phyloP scores from a whole-genome alignment of 495 filamentous ascomycete species.

The Penicillium silybi region DNA sequence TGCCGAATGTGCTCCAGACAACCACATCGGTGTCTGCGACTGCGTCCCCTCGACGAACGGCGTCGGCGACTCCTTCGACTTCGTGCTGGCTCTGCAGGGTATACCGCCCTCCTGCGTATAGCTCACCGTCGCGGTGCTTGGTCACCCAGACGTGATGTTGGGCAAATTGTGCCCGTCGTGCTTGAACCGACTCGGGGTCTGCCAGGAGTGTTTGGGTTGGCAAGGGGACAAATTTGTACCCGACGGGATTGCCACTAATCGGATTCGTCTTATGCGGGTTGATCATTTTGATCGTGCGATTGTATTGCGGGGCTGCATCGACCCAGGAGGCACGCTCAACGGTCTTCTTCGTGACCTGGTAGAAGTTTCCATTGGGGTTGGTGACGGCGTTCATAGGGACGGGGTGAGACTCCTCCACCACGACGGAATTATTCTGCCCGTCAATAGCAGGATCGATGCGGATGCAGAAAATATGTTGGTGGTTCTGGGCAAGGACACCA shows the following conservation, averaged over 20 bases:
- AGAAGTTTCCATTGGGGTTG: slow-evolving; percentile 83
- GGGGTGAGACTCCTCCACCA: slow-evolving; percentile 68
- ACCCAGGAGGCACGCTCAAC: slow-evolving; percentile 61
- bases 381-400: slow-evolving; percentile 64
- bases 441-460: slow-evolving; percentile 84
- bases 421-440: slow-evolving; percentile 65
- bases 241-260: slow-evolving; percentile 71
- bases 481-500: slow-evolving; percentile 74
- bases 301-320: slow-evolving; percentile 61
- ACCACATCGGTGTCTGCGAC: slow-evolving; percentile 49
- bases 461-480: slow-evolving; percentile 91
- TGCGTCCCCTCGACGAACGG: slow-evolving; percentile 49
- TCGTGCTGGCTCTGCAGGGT: slow-evolving; percentile 70
- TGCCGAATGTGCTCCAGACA: slow-evolving; percentile 55
- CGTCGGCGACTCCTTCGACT: slow-evolving; percentile 58
- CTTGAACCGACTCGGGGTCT: slow-evolving; percentile 67
- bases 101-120: slow-evolving; percentile 81
- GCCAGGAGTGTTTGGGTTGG: slow-evolving; percentile 80
- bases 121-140: slow-evolving; percentile 69
- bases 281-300: slow-evolving; percentile 79
- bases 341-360: slow-evolving; percentile 58
- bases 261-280: slow-evolving; percentile 65
- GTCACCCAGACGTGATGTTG: slow-evolving; percentile 86
- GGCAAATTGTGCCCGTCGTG: slow-evolving; percentile 77
- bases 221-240: slow-evolving; percentile 74